Evolutionary conservation across 352 stramenopile species (phyloP).

Genomic region (Thalassiosira gravida): DNA sequence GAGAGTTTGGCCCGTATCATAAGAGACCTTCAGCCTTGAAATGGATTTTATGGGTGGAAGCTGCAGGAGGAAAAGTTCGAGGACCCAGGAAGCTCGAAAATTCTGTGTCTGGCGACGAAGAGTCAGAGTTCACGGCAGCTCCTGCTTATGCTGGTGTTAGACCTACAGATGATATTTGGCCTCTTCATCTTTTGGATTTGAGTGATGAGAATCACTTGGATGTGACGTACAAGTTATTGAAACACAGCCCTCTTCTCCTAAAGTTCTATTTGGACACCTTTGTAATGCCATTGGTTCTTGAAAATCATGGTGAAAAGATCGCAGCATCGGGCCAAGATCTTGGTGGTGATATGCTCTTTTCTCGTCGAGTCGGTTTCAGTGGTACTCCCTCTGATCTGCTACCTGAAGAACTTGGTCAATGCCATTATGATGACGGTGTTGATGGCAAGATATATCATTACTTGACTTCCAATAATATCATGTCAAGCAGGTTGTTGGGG

Average conservation of each 20-base stretch:
- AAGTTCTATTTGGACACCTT: conserved; percentile 98
- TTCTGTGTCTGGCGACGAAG: conserved; percentile 58
- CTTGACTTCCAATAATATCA: conserved; percentile 92
- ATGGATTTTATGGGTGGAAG: conserved; percentile 89
- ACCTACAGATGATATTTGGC: conserved; percentile 88
- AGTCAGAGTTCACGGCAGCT: conserved; percentile 55
- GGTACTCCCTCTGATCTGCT: conserved; percentile 98
- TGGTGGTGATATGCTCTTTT: conserved; percentile 97
- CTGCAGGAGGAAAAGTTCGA: conserved; percentile 87
- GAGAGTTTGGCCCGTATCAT: conserved; percentile 89
- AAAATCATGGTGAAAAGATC: conserved; percentile 98
- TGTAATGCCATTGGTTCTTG: conserved; percentile 99
- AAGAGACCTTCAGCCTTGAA: conserved; percentile 86
- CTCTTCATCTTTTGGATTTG: conserved; percentile 96
- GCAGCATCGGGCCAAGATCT: conserved; percentile 98
- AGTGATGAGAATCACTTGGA: conserved; percentile 94
- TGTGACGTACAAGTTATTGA: conserved; percentile 92
- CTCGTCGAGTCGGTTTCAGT: conserved; percentile 96
- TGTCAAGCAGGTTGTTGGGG: conserved; percentile 78
- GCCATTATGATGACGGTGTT: conserved; percentile 96
- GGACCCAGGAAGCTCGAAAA: conserved; percentile 81
- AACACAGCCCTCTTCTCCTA: conserved; percentile 92
- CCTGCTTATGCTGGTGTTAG: conserved; percentile 60
- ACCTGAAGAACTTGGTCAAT: conserved; percentile 97
- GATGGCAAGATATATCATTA: conserved; percentile 98